Evolutionary conservation across 768 basidiomycete genomes (phyloP).

Genomic region (Calvatia gigantea): DNA sequence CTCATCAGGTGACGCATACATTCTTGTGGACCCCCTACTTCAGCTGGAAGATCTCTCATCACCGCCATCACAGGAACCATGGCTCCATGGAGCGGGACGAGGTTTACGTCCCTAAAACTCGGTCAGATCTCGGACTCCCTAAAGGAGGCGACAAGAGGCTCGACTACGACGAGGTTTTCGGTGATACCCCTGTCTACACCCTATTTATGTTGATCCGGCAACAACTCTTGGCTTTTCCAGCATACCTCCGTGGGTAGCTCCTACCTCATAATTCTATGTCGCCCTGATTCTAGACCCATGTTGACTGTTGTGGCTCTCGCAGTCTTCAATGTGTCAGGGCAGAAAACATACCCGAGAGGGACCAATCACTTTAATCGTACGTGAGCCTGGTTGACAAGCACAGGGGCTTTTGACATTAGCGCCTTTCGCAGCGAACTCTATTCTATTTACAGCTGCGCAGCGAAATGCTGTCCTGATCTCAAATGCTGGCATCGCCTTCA

Average conservation of each 20-base stretch:
- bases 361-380: constrained; percentile 67
- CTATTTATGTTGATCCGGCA: constrained; percentile 52
- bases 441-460: constrained; percentile 53
- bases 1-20: constrained; percentile 37
- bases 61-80: constrained; percentile 48
- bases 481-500: constrained; percentile 51
- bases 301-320: constrained; percentile 15
- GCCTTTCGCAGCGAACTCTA: constrained; percentile 41
- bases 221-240: constrained; percentile 57
- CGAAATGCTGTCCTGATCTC: constrained; percentile 51
- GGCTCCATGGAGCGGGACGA: constrained; percentile 54
- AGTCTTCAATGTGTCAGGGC: constrained; percentile 63
- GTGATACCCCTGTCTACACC: constrained; percentile 61
- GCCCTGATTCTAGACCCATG: constrained; percentile 8
- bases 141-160: constrained; percentile 30
- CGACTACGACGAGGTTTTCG: constrained; percentile 53
- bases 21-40: constrained; percentile 52
- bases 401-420: background rate
- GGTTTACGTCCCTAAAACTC: constrained; percentile 60
- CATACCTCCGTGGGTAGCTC: constrained; percentile 49
- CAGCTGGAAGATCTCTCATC: constrained; percentile 53
- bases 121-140: constrained; percentile 50
- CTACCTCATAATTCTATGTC: background rate
- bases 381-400: constrained; percentile 19
- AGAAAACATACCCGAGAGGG: constrained; percentile 54